Conservation (phyloP, 1,139 yeast species). For the Candida sp. region DNA sequence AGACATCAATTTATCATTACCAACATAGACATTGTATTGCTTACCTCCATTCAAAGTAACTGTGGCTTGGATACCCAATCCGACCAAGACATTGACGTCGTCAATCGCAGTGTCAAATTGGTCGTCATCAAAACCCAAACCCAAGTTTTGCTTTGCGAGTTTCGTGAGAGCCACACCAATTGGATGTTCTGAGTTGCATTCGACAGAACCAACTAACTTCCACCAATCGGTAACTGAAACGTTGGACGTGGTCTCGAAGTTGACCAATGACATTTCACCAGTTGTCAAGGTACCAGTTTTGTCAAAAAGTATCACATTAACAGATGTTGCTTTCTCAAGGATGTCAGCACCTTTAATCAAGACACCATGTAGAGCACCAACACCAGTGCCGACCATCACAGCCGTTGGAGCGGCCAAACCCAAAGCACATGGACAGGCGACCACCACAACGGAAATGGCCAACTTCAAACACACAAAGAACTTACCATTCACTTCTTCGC, state of each 20-base stretch:
- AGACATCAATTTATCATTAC: constrained; percentile 56
- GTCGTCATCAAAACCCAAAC: constrained; percentile 38
- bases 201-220: constrained; percentile 66
- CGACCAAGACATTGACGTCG: constrained; percentile 60
- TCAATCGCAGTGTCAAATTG: constrained; percentile 29
- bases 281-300: constrained; percentile 96
- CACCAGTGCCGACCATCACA: constrained; percentile 98
- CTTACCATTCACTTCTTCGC: constrained; percentile 56
- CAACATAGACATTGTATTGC: constrained; percentile 49
- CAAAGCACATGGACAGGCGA: constrained; percentile 98
- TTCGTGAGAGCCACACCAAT: constrained; percentile 71
- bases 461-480: constrained; percentile 75
- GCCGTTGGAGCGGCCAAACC: constrained; percentile 99
- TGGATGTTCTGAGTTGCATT: constrained; percentile 85
- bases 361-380: constrained; percentile 90
- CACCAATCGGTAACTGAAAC: constrained; percentile 45
- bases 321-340: constrained; percentile 71
- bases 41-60: constrained; percentile 26
- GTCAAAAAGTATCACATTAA: constrained; percentile 81
- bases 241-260: constrained; percentile 14
- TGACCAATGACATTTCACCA: constrained; percentile 72
- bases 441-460: constrained; percentile 94
- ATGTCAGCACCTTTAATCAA: constrained; percentile 94
- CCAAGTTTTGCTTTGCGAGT: constrained; percentile 29
- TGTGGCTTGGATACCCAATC: constrained; percentile 69